Evolutionary conservation across 108 stramenopile species (phyloP), one percentile per base, ranked within the genome.

Genomic region (Cyclotella cryptica): DNA sequence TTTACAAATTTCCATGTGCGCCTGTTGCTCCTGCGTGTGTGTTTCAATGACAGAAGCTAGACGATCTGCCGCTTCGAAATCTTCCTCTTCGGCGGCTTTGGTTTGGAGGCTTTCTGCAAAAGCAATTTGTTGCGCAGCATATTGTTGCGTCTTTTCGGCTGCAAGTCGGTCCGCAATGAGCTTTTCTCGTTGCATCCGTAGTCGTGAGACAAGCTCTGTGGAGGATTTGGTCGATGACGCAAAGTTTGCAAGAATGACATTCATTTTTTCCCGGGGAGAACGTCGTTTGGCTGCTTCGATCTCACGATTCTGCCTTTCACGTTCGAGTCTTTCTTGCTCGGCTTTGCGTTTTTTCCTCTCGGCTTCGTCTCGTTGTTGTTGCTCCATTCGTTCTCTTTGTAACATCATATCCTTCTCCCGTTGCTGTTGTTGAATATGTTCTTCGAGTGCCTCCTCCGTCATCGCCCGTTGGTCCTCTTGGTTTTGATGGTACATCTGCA

Each of bases 51-150:
- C 84, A 30, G 69, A 69, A n/a, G 78, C 83, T 19, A 96, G 71
- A n/a, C 79, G 78, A 82, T 93, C 92, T 11, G 96, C 96, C 35
- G 86, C 59, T 68, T 96, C 96, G 79, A 90, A 96, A 64, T 96
- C 93, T 78, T 96, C 96, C 63, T 82, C 71, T 59, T 94, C 96
- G 13, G 86, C 92, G 24, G 96, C 96, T 27, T 69, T 80, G 66
- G 74, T 78, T 68, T 88, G 88, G 58, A 90, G 90, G 15, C 72
- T 63, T 71, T 92, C 89, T 4, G 88, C 85, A 74, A 88, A 85
- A 27, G 85, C 61, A 19, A 87, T 85, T 70, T 93, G 89, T 47
- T 89, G 90, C 13, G 77, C 75, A 9, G 86, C 82, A 46, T 89
- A 74, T 12, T 84, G 65, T 42, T 89, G 69, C 61, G 87, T 85